Conservation (phyloP, 345 rosid species). For the Lumnitzera racemosa region DNA sequence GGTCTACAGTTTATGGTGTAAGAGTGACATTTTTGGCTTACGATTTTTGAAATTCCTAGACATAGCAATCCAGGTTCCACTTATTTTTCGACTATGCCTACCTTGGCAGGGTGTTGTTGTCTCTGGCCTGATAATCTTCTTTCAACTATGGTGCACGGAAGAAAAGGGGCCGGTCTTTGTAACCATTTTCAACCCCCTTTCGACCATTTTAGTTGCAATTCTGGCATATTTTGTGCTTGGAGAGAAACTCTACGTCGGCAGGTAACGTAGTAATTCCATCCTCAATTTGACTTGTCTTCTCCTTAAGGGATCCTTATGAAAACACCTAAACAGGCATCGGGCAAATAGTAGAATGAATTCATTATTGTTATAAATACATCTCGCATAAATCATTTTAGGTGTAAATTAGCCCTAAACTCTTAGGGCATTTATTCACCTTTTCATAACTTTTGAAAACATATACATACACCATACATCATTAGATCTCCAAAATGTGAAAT, state of each 20-base stretch:
- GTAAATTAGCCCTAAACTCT: no score
- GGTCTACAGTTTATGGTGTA: conserved; percentile 56
- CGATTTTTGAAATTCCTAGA: not conserved
- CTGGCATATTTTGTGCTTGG: conserved; percentile 51
- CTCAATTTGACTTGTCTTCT: no score
- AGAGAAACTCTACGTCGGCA: conserved; percentile 52
- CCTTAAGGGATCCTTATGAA: no score
- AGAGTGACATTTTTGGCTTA: conserved; percentile 6
- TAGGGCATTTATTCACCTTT: no score
- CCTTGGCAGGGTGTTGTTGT: conserved; percentile 43
- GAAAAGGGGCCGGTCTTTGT: conserved; percentile 53
- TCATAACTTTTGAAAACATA: no score
- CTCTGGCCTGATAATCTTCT: conserved; percentile 34
- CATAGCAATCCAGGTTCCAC: not conserved
- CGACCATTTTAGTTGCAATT: conserved; percentile 37
- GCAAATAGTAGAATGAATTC: no score
- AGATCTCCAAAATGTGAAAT: no score
- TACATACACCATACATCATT: no score
- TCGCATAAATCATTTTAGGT: no score
- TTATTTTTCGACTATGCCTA: not conserved
- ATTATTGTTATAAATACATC: no score
- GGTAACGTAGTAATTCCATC: conserved; percentile 22
- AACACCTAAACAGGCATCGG: no score
- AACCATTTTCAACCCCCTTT: conserved; percentile 56
- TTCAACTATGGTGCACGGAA: conserved; percentile 56